Conservation (phyloP, 345 rosid species). For the Melaleuca alternifolia region DNA sequence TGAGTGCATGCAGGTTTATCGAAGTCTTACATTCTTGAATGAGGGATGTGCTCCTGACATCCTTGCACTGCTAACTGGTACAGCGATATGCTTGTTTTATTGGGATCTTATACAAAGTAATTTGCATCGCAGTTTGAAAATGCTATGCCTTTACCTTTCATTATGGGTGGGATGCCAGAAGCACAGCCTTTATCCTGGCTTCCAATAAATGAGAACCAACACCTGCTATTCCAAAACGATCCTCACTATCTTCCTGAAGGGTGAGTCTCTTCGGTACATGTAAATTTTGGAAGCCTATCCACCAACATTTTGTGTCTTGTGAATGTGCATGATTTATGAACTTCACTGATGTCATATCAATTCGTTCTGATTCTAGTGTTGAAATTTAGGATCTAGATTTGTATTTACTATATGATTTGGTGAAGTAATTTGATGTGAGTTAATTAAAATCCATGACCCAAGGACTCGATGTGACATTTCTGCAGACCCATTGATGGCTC, state of each 20-base stretch:
- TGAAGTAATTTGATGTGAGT: neutral
- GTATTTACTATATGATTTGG: neutral
- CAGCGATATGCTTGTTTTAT: neutral
- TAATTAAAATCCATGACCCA: neutral
- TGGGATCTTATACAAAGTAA: neutral
- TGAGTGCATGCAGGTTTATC: neutral
- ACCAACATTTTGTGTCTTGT: neutral
- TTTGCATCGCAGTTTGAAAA: constrained; percentile 39
- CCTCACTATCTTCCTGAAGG: constrained; percentile 42
- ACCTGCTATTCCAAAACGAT: constrained; percentile 40
- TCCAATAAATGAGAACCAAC: constrained; percentile 49
- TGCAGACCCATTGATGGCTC: constrained; percentile 50
- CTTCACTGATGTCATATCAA: neutral
- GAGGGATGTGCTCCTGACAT: neutral
- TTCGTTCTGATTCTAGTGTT: neutral
- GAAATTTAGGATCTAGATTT: neutral
- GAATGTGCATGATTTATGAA: neutral
- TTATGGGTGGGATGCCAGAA: constrained; percentile 55
- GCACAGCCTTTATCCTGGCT: constrained; percentile 59
- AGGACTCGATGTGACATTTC: constrained; percentile 1
- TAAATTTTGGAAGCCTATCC: neutral
- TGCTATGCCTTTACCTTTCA: constrained; percentile 46
- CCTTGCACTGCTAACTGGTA: neutral
- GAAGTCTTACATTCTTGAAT: neutral
- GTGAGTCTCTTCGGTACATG: constrained; percentile 17